Evolutionary conservation across 805 yeast genomes (phyloP).

Genomic region (Tetrapisispora iriomotensis): DNA sequence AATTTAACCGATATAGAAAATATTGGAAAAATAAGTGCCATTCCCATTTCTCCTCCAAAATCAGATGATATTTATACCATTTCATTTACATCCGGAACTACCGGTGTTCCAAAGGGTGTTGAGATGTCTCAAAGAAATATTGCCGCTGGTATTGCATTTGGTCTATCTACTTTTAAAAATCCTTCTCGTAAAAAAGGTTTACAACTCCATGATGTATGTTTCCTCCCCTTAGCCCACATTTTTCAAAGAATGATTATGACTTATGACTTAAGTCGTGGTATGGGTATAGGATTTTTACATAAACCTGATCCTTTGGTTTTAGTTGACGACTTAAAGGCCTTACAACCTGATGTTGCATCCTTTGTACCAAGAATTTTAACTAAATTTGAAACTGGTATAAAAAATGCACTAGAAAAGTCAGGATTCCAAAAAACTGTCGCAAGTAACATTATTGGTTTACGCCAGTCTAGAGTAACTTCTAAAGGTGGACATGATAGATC

Average conservation of each 20-base stretch:
- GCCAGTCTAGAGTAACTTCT: slow-evolving; percentile 14
- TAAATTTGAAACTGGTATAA: slow-evolving; percentile 51
- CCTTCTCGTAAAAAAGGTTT: slow-evolving; percentile 16
- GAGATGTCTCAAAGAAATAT: slow-evolving; percentile 43
- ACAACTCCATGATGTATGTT: slow-evolving; percentile 31
- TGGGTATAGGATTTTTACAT: slow-evolving; percentile 46
- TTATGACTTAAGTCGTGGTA: slow-evolving; percentile 38
- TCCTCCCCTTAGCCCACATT: slow-evolving; percentile 52
- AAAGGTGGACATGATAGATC: slow-evolving; percentile 34
- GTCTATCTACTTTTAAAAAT: slow-evolving; percentile 29
- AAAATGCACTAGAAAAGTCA: slow-evolving; percentile 29
- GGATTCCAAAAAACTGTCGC: slow-evolving; percentile 18
- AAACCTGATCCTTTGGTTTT: slow-evolving; percentile 41
- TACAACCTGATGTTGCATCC: slow-evolving; percentile 44
- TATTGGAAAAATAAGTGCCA: slow-evolving; percentile 36
- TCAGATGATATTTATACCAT: slow-evolving; percentile 49
- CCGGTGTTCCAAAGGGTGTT: slow-evolving; percentile 69
- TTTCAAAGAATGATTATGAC: slow-evolving; percentile 41
- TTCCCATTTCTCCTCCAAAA: slow-evolving; percentile 37
- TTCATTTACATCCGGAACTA: slow-evolving; percentile 68
- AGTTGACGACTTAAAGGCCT: slow-evolving; percentile 46
- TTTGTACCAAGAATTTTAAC: slow-evolving; percentile 59
- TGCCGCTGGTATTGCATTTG: slow-evolving; percentile 39
- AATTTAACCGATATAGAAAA: slow-evolving; percentile 34
- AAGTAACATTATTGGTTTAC: slow-evolving; percentile 17